These are phyloP conservation scores for Juncus effusus DNA, from an alignment of 176 grass and related monocot species.

Conservation along the genomic window DNA sequence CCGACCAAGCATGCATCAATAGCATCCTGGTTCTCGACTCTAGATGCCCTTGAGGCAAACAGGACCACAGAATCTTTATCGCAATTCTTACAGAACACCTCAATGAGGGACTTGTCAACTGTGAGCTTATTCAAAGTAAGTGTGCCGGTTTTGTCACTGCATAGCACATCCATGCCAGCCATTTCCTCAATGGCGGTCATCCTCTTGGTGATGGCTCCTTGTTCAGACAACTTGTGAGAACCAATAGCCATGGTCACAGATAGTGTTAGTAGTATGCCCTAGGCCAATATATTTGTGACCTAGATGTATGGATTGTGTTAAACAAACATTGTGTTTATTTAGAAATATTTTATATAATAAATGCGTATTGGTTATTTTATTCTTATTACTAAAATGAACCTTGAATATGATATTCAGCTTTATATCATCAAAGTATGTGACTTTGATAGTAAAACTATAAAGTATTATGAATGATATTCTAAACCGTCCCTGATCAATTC, in stretches of 20 bases:
- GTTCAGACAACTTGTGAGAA: constrained; percentile 78
- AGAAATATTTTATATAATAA: too few species aligned
- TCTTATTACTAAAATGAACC: too few species aligned
- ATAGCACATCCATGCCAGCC: constrained; percentile 97
- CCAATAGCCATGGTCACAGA: constrained; percentile 96
- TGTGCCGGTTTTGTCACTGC: constrained; percentile 95
- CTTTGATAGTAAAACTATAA: too few species aligned
- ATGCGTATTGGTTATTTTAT: too few species aligned
- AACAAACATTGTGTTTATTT: too few species aligned
- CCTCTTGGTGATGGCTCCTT: constrained; percentile 94
- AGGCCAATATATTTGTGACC: too few species aligned
- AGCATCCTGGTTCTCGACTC: constrained; percentile 95
- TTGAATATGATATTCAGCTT: too few species aligned
- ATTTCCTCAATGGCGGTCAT: constrained; percentile 99
- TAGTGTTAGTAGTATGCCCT: too few species aligned
- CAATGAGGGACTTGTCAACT: constrained; percentile 78
- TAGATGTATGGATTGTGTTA: too few species aligned
- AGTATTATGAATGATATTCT: too few species aligned
- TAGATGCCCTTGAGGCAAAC: constrained; percentile 66
- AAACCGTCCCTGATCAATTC: too few species aligned
- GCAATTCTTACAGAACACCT: constrained; percentile 64
- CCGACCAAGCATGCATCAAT: constrained; percentile 87
- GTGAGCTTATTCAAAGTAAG: constrained; percentile 97
- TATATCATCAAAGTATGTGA: too few species aligned
- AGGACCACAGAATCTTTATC: constrained; percentile 82